Percentiles rank a stretch among this genome's conserved stretches.
phyloP scores from a whole-genome alignment of 768 basidiomycete species.

The Leccinellum rugosiceps region DNA sequence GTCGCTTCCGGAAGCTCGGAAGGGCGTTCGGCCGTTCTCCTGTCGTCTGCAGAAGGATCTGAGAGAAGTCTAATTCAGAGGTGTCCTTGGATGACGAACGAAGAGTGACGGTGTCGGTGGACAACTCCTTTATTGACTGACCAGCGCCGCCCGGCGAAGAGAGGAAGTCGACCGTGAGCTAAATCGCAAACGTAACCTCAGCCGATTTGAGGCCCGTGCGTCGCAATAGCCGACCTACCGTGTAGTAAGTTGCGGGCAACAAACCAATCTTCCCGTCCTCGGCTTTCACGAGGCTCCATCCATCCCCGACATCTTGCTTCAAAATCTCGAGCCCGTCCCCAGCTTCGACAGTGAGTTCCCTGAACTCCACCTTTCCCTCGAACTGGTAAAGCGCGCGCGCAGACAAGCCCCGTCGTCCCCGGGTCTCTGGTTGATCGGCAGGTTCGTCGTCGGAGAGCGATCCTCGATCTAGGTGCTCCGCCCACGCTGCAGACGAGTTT shows the following conservation, averaged over 20 bases:
- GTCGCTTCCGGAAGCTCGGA: constrained; percentile 66
- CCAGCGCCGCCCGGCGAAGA: constrained; percentile 40
- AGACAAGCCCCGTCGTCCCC: constrained; percentile 38
- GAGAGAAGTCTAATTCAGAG: constrained; percentile 29
- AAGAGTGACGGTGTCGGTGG: constrained; percentile 50
- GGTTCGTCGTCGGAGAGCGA: constrained; percentile 55
- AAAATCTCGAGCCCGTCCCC: constrained; percentile 72
- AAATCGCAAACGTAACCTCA: constrained; percentile 3
- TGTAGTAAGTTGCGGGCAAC: constrained; percentile 69
- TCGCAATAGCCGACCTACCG: constrained; percentile 40
- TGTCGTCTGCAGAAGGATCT: constrained; percentile 61
- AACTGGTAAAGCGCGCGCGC: constrained; percentile 74
- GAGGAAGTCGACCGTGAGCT: constrained; percentile 69
- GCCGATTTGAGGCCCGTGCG: not conserved
- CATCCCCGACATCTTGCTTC: constrained; percentile 69
- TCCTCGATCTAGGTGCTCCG: constrained; percentile 50
- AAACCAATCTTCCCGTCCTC: constrained; percentile 61
- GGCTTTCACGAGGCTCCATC: constrained; percentile 74
- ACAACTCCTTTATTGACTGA: constrained; percentile 31
- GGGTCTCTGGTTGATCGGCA: constrained; percentile 31
- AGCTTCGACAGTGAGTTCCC: constrained; percentile 64
- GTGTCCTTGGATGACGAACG: constrained; percentile 32
- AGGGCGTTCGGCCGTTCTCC: constrained; percentile 61
- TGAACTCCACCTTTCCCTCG: constrained; percentile 71
- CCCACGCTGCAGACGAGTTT: constrained; percentile 78